Evolutionary conservation across 495 filamentous ascomycete species (phyloP), one percentile per base, ranked within the genome.

Genomic region (Aspergillus mulundensis): DNA sequence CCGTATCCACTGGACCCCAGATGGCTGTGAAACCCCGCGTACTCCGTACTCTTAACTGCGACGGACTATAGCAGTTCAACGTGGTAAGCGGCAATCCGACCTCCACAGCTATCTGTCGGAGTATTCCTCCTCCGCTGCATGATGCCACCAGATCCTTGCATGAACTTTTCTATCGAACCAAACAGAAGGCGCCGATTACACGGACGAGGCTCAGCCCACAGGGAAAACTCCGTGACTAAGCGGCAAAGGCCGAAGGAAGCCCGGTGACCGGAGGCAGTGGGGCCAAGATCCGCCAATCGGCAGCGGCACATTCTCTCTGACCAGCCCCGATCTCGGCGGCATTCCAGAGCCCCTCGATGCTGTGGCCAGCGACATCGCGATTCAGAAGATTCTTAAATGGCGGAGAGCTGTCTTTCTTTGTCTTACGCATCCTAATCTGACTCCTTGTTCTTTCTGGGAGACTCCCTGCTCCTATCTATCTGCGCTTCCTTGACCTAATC

Each of bases 281-380:
- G 14, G n/a, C n/a, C 0, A 8, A 1, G 2, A n/a, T 40, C 53
- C 50, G 20, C 71, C 71, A 74, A 73, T 76, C 43, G 63, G 5
- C 43, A 18, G 11, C 7, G 18, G 7, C 42, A 16, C 20, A 72
- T 71, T 72, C 63, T 49, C 30, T 62, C 71, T 70, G 73, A 72
- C 73, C 73, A 70, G n/a, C 65, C 61, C 68, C 73, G 73, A 76
- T 44, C 59, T 68, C 73, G 73, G 73, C 59, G 53, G 11, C 12
- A 12, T 14, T 40, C 3, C 18, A 50, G 51, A 66, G 70, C 71
- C 69, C 71, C 71, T 71, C 70, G 67, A 66, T 21, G 40, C 56
- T 61, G 59, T 32, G 49, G 40, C 19, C 67, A 69, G 71, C 71
- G 73, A 76, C 73, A 76, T 76, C 73, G 73, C 73, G 71, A 64